Evolutionary conservation across 768 basidiomycete species (phyloP).

Genomic region (Mycena chlorophos): DNA sequence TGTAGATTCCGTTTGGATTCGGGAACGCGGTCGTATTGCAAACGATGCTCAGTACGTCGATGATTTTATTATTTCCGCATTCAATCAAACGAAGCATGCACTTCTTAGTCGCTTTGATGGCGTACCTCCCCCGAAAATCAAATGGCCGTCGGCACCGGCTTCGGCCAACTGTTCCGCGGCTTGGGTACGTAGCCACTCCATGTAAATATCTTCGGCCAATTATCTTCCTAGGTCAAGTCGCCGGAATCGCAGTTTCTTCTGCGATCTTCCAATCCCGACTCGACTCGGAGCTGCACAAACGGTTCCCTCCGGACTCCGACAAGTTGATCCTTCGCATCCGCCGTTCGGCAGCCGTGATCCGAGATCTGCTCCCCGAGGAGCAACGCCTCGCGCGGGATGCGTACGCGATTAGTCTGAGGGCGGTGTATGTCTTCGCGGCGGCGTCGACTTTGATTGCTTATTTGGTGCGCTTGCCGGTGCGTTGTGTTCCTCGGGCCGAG

Average conservation of each 20-base stretch:
- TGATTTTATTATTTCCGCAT: constrained; percentile 33
- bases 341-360: constrained; percentile 52
- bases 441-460: constrained; percentile 51
- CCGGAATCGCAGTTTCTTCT: constrained; percentile 57
- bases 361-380: constrained; percentile 43
- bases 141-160: constrained; percentile 62
- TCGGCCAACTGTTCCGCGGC: constrained; percentile 60
- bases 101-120: constrained; percentile 60
- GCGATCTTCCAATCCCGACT: constrained; percentile 60
- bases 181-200: constrained; percentile 33
- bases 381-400: constrained; percentile 54
- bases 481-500: constrained; percentile 19
- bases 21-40: constrained; percentile 72
- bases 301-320: constrained; percentile 46
- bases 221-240: constrained; percentile 41
- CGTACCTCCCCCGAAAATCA: constrained; percentile 52
- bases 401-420: constrained; percentile 50
- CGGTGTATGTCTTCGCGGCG: constrained; percentile 56
- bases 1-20: constrained; percentile 66
- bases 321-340: constrained; percentile 55
- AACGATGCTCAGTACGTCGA: constrained; percentile 60
- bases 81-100: constrained; percentile 11
- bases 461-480: constrained; percentile 51
- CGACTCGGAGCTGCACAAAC: constrained; percentile 42
- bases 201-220: not conserved